Evolutionary conservation across 208 protist species (phyloP).

Genomic region (Leishmania braziliensis): DNA sequence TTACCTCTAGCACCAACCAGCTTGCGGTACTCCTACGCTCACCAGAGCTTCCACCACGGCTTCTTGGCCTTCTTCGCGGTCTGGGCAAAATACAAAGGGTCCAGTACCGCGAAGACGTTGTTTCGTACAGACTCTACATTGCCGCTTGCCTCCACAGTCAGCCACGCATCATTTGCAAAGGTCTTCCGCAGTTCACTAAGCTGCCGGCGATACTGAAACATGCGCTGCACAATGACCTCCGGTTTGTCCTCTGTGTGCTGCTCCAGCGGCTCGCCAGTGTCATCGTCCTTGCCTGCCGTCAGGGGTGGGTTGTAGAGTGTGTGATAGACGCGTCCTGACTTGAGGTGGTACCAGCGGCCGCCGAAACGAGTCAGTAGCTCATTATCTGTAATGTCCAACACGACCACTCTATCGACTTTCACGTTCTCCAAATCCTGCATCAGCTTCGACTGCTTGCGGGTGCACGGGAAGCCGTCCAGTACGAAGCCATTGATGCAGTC

Average conservation of each 20-base stretch:
- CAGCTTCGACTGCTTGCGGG: slow-evolving; percentile 65
- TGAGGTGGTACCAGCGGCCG: slow-evolving; percentile 85
- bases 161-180: slow-evolving; percentile 64
- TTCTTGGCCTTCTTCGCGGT: slow-evolving; percentile 18
- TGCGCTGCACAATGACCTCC: slow-evolving; percentile 79
- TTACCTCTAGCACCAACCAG: background rate
- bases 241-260: slow-evolving; percentile 90
- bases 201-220: slow-evolving; percentile 76
- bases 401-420: slow-evolving; percentile 61
- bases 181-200: slow-evolving; percentile 75
- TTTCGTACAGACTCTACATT: slow-evolving; percentile 74
- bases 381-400: slow-evolving; percentile 73
- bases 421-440: slow-evolving; percentile 58
- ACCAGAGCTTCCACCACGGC: slow-evolving; percentile 66
- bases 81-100: slow-evolving; percentile 50
- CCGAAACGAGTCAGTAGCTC: slow-evolving; percentile 77
- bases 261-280: slow-evolving; percentile 90
- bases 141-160: slow-evolving; percentile 62
- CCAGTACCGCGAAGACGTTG: slow-evolving; percentile 73
- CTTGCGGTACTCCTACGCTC: background rate
- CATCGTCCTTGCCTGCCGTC: slow-evolving; percentile 84
- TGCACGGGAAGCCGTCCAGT: slow-evolving; percentile 89
- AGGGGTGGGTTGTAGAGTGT: slow-evolving; percentile 90
- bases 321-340: slow-evolving; percentile 93
- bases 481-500: slow-evolving; percentile 91